phyloP scores from a whole-genome alignment of 148 eudicot genomes.

The Chenopodium album region DNA sequence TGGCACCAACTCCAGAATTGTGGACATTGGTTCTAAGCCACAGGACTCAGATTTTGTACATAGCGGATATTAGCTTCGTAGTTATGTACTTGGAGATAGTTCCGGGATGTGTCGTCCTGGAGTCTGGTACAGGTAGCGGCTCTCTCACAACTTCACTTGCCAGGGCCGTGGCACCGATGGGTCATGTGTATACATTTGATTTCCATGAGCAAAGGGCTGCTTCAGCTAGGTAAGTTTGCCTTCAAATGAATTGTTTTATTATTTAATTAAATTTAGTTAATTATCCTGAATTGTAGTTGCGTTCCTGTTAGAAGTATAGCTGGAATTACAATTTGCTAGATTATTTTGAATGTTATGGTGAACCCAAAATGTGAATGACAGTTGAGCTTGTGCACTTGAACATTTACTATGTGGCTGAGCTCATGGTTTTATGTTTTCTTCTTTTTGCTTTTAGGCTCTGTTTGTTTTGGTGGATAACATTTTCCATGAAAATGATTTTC shows the following conservation, averaged over 20 bases:
- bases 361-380: neutral
- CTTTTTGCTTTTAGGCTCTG: neutral
- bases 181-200: constrained; percentile 88
- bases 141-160: constrained; percentile 82
- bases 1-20: constrained; percentile 93
- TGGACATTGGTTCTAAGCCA: constrained; percentile 94
- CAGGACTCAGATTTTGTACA: constrained; percentile 87
- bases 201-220: constrained; percentile 91
- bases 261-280: neutral
- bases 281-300: neutral
- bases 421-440: neutral
- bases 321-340: neutral
- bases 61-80: constrained; percentile 87
- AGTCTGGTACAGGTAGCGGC: constrained; percentile 95
- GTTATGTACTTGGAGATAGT: constrained; percentile 81
- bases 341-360: neutral
- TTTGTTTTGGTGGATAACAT: too few relatives aligned
- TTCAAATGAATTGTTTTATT: neutral
- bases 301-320: neutral
- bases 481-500: too few relatives aligned
- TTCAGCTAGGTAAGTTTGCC: constrained; percentile 61
- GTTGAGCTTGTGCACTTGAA: neutral
- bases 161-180: constrained; percentile 74
- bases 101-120: constrained; percentile 80
- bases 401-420: neutral